Evolutionary conservation across 306 rosid genomes (phyloP).

Genomic region (Inga laurina): DNA sequence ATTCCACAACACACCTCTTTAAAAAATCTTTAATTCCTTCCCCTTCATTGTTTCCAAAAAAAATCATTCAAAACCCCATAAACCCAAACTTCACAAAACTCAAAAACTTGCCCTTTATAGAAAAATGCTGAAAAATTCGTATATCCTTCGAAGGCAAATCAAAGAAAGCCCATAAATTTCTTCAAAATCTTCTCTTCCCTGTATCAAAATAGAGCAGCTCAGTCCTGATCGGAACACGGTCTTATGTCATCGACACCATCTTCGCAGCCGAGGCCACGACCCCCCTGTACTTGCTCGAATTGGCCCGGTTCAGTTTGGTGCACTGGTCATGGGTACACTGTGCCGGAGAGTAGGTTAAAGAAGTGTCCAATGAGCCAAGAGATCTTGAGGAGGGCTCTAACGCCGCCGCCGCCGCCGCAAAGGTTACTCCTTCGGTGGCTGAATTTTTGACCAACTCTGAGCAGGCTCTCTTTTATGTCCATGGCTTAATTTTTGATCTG

Average conservation of each 20-base stretch:
- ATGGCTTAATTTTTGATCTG: constrained; percentile 27
- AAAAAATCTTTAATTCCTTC: background rate
- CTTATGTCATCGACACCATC: background rate
- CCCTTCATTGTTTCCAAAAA: background rate
- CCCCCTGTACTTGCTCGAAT: constrained; percentile 33
- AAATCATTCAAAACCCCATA: background rate
- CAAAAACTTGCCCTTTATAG: background rate
- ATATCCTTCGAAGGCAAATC: constrained; percentile 6
- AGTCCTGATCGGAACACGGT: background rate
- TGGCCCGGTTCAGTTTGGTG: constrained; percentile 33
- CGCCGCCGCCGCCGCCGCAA: constrained; percentile 40
- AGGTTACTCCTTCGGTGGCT: constrained; percentile 51
- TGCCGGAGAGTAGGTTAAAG: constrained; percentile 34
- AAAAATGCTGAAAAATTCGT: constrained; percentile 18
- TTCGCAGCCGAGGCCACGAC: background rate
- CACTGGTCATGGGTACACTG: constrained; percentile 28
- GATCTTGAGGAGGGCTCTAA: constrained; percentile 53
- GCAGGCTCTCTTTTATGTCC: constrained; percentile 69
- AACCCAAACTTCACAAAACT: background rate
- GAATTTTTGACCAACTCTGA: constrained; percentile 62
- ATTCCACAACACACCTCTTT: no score
- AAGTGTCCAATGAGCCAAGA: constrained; percentile 40
- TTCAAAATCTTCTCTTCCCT: background rate
- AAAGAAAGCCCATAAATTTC: constrained; percentile 4
- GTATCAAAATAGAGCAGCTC: background rate